These are phyloP conservation scores for Turritis glabra DNA, from an alignment of 345 rosid species.

Conservation along the genomic window DNA sequence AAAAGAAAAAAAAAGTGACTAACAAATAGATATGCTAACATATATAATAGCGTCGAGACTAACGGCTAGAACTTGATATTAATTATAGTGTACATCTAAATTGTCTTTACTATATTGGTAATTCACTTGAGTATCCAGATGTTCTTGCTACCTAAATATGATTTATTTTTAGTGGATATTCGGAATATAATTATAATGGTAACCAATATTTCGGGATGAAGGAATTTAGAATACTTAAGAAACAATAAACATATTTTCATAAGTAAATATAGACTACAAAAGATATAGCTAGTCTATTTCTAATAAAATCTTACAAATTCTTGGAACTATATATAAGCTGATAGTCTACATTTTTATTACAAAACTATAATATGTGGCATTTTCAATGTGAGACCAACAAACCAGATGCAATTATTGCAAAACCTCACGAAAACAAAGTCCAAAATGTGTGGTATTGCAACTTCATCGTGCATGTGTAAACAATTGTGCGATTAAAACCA, in stretches of 20 bases:
- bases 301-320: not conserved
- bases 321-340: not conserved
- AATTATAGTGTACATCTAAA: not conserved
- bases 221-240: not conserved
- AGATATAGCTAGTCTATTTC: not conserved
- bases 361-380: not conserved
- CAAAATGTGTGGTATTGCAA: constrained; percentile 4
- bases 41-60: not conserved
- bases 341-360: not conserved
- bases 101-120: not conserved
- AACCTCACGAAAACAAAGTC: not conserved
- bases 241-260: not conserved
- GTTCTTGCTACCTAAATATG: no score
- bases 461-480: constrained; percentile 21
- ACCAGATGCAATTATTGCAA: constrained; percentile 7
- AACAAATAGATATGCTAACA: no score
- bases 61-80: not conserved
- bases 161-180: not conserved
- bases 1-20: not conserved
- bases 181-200: not conserved
- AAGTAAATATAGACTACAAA: not conserved
- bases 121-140: not conserved
- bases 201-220: not conserved
- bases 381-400: constrained; percentile 17
- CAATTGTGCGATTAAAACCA: constrained; percentile 2